Evolutionary conservation across 2,329 filamentous ascomycete genomes (phyloP).

Genomic region (Fusarium burgessii): DNA sequence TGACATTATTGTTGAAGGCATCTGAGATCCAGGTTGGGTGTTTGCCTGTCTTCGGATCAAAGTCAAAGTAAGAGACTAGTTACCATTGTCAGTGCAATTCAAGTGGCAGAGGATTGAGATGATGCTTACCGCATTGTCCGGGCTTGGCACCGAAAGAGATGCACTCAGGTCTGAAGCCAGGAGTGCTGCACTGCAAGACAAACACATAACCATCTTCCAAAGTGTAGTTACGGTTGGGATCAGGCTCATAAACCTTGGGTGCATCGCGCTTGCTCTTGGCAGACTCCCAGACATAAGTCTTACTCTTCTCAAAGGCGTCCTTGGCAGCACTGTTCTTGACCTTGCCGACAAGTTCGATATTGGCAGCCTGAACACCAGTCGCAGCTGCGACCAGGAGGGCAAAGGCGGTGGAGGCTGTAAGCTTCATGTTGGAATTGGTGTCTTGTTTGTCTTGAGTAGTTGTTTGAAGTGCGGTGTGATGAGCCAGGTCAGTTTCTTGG

Average conservation of each 20-base stretch:
- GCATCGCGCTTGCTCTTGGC: background rate
- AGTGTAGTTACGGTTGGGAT: background rate
- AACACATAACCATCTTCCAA: background rate
- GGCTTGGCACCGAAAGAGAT: background rate
- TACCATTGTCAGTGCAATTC: background rate
- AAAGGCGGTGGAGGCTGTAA: background rate
- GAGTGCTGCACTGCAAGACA: constrained; percentile 1
- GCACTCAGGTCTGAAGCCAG: background rate
- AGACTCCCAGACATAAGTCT: background rate
- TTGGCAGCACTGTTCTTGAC: constrained; percentile 8
- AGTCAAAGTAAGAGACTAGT: constrained; percentile 2
- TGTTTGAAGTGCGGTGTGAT: background rate
- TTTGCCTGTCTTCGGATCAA: background rate
- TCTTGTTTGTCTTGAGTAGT: background rate
- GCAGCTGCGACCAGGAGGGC: background rate
- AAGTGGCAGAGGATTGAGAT: background rate
- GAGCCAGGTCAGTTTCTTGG: background rate
- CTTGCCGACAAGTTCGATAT: background rate
- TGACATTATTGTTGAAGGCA: background rate
- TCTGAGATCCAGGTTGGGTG: background rate
- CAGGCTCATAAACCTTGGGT: background rate
- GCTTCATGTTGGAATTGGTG: background rate
- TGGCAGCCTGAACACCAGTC: background rate
- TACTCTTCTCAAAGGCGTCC: background rate
- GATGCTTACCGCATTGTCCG: constrained; percentile 1